A percentile compares a stretch with the other conserved stretches of the same genome.
These are phyloP conservation scores for Graphilbum fragrans DNA, from an alignment of 2,329 filamentous ascomycete genomes.

Conservation along the genomic window DNA sequence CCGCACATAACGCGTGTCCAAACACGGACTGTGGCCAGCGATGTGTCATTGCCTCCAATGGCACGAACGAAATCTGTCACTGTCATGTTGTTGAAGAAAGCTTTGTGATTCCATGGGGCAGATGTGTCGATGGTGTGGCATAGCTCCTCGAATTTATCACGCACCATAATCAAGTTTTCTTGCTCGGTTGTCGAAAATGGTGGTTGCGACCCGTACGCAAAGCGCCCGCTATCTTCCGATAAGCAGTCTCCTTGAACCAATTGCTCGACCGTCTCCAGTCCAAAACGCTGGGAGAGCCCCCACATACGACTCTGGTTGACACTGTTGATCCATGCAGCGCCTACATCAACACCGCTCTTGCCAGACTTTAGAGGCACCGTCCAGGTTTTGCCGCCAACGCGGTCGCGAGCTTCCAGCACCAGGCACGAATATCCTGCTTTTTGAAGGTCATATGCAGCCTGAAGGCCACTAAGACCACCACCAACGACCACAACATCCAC, in stretches of 20 bases:
- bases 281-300: slow-evolving; percentile 2
- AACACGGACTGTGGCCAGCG: slow-evolving; percentile 3
- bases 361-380: background rate
- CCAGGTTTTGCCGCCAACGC: slow-evolving; percentile 2
- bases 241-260: too few species aligned
- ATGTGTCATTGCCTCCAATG: background rate
- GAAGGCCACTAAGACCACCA: background rate
- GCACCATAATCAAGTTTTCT: too few species aligned
- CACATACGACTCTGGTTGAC: slow-evolving; percentile 6
- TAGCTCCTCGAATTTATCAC: slow-evolving; percentile 2
- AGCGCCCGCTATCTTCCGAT: slow-evolving; percentile 7
- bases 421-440: background rate
- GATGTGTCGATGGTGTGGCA: slow-evolving; percentile 8
- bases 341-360: slow-evolving; percentile 3
- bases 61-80: slow-evolving; percentile 2
- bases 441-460: background rate
- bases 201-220: slow-evolving; percentile 2
- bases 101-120: slow-evolving; percentile 2
- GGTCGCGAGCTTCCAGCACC: background rate
- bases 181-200: too few species aligned
- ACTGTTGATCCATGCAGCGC: slow-evolving; percentile 10
- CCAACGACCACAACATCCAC: slow-evolving; percentile 1
- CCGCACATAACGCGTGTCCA: slow-evolving; percentile 24
- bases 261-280: slow-evolving; percentile 4
- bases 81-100: slow-evolving; percentile 3